These are phyloP conservation scores for Tricholoma sp. DNA, from an alignment of 768 basidiomycete genomes.

Conservation along the genomic window DNA sequence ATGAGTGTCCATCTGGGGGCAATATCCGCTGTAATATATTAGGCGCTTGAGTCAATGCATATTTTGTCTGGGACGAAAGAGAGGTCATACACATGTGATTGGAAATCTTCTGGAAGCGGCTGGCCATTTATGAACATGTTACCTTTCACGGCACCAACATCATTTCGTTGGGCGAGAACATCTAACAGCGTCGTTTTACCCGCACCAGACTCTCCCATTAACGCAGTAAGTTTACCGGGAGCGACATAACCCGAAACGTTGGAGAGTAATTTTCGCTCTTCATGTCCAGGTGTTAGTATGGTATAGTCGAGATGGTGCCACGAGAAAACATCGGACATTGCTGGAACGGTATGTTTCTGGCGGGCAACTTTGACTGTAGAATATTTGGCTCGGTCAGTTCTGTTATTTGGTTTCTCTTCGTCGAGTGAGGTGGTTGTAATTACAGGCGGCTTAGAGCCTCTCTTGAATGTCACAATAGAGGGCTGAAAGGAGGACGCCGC, in stretches of 20 bases:
- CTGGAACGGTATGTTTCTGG: constrained; percentile 3
- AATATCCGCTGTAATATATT: too few relatives aligned
- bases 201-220: constrained; percentile 47
- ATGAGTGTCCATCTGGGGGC: too few relatives aligned
- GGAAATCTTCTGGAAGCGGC: too few relatives aligned
- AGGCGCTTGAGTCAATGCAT: background rate
- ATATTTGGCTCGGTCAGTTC: constrained; percentile 22
- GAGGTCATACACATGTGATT: constrained; percentile 38
- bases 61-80: background rate
- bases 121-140: constrained; percentile 38
- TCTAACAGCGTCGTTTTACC: constrained; percentile 39
- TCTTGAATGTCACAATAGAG: constrained; percentile 60
- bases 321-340: background rate
- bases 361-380: constrained; percentile 51
- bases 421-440: constrained; percentile 13
- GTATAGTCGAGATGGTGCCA: constrained; percentile 3
- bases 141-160: constrained; percentile 31
- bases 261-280: constrained; percentile 52
- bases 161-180: constrained; percentile 35
- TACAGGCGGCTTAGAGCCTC: constrained; percentile 29
- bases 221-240: constrained; percentile 64
- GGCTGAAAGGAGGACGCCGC: constrained; percentile 32
- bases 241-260: constrained; percentile 76
- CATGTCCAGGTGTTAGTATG: constrained; percentile 8
- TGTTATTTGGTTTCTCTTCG: constrained; percentile 27